Conservation (phyloP, 2,329 filamentous ascomycete species). For the Sclerotinia trifoliorum region DNA sequence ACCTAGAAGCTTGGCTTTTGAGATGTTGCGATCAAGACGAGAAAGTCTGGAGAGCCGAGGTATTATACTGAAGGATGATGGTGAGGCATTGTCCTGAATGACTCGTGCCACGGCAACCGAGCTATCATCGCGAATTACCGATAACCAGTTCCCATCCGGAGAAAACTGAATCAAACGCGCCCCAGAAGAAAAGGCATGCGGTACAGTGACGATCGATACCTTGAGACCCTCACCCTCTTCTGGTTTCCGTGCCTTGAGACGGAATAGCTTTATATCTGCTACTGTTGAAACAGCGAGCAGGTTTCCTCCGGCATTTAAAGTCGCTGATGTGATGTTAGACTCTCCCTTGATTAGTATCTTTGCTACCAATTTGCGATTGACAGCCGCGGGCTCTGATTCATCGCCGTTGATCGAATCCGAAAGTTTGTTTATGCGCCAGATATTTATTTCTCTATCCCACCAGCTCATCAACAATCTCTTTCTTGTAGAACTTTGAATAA, state of each 20-base stretch:
- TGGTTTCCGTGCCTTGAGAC: conserved; percentile 54
- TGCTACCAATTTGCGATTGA: conserved; percentile 64
- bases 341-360: conserved; percentile 70
- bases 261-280: conserved; percentile 75
- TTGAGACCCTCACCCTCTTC: conserved; percentile 60
- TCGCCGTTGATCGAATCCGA: conserved; percentile 32
- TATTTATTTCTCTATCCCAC: conserved; percentile 84
- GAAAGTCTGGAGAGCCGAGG: conserved; percentile 48
- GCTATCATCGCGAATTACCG: conserved; percentile 60
- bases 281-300: conserved; percentile 75
- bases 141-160: conserved; percentile 68
- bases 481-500: conserved; percentile 68
- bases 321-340: conserved; percentile 75
- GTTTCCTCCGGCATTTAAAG: conserved; percentile 69
- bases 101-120: conserved; percentile 55
- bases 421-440: conserved; percentile 63
- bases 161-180: conserved; percentile 70
- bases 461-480: conserved; percentile 81
- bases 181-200: conserved; percentile 58
- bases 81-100: conserved; percentile 38
- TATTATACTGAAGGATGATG: conserved; percentile 45
- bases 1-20: conserved; percentile 58
- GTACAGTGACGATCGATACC: conserved; percentile 68
- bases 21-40: conserved; percentile 54
- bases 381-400: conserved; percentile 44